phyloP scores from a whole-genome alignment of 371 early-diverging fungal species.

The Dipsacomyces acuminosporus region DNA sequence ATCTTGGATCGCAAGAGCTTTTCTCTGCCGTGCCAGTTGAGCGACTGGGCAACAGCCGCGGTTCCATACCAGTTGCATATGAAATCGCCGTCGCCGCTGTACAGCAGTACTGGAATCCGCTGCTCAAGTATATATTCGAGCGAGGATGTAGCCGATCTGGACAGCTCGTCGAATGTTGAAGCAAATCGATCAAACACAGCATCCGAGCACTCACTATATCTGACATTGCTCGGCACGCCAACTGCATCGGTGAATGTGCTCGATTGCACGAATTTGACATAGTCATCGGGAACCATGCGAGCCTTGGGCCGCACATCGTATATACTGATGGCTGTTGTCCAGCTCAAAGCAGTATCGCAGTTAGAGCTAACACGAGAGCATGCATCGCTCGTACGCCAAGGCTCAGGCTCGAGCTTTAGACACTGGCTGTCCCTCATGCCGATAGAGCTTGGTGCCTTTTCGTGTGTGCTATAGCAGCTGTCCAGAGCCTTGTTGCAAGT shows the following conservation, averaged over 20 bases:
- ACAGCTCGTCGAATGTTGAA: conserved; percentile 19
- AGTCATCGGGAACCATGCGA: conserved; percentile 34
- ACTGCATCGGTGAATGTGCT: conserved; percentile 23
- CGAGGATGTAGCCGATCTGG: conserved; percentile 23
- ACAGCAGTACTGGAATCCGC: conserved; percentile 49
- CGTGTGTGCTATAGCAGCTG: conserved; percentile 9
- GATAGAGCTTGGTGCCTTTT: conserved; percentile 4
- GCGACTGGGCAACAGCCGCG: conserved; percentile 70
- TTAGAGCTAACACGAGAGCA: conserved; percentile 17
- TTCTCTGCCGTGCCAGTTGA: conserved; percentile 70
- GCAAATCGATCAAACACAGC: conserved; percentile 22
- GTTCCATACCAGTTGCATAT: conserved; percentile 89
- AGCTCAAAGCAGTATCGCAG: conserved; percentile 30
- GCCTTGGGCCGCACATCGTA: conserved; percentile 41
- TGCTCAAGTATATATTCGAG: conserved; percentile 19
- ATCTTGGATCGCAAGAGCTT: conserved; percentile 43
- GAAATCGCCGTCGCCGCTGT: conserved; percentile 67
- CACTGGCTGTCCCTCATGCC: conserved; percentile 22
- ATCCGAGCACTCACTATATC: conserved; percentile 33
- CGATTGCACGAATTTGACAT: conserved; percentile 27
- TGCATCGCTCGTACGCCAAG: conserved; percentile 10
- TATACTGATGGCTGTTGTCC: conserved; percentile 30
- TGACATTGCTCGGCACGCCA: conserved; percentile 12
- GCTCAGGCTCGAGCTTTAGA: conserved; percentile 9
- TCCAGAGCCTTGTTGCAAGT: conserved; percentile 59